These are phyloP conservation scores for Curvularia sp. DNA, from an alignment of 2,329 filamentous ascomycete species.

Conservation along the genomic window DNA sequence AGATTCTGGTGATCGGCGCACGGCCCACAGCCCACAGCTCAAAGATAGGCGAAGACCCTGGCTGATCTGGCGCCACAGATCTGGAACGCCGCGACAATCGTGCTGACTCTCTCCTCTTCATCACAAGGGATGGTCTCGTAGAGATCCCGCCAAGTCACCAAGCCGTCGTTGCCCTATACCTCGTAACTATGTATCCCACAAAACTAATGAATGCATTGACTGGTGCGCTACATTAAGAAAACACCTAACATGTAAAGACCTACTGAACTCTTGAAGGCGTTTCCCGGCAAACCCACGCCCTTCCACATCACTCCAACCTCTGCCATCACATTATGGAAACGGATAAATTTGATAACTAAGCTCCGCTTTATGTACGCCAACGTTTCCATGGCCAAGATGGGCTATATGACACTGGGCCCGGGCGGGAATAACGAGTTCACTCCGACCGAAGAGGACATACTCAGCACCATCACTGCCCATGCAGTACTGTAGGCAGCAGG, in stretches of 20 bases:
- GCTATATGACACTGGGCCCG: neutral
- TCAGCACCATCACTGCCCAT: neutral
- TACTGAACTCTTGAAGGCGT: neutral
- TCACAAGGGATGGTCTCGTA: too few species aligned
- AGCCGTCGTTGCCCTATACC: too few species aligned
- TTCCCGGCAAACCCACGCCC: neutral
- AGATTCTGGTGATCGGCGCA: slow-evolving; percentile 7
- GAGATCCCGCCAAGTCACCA: too few species aligned
- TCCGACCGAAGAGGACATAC: neutral
- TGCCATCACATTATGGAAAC: neutral
- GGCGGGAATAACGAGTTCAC: neutral
- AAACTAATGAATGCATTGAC: neutral
- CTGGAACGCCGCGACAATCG: neutral
- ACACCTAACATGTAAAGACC: neutral
- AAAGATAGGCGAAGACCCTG: slow-evolving; percentile 9
- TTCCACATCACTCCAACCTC: neutral
- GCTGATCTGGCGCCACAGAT: neutral
- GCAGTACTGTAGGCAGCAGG: neutral
- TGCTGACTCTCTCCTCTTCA: too few species aligned
- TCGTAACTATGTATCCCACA: too few species aligned
- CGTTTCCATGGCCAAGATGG: neutral
- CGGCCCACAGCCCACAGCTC: neutral
- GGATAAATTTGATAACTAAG: too few species aligned
- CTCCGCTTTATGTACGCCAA: neutral
- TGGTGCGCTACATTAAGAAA: neutral